A percentile compares a stretch with the other conserved stretches of the same genome.
Evolutionary conservation across 1,284 basidiomycete species (phyloP).

Genomic region (Boletus holoroseus): DNA sequence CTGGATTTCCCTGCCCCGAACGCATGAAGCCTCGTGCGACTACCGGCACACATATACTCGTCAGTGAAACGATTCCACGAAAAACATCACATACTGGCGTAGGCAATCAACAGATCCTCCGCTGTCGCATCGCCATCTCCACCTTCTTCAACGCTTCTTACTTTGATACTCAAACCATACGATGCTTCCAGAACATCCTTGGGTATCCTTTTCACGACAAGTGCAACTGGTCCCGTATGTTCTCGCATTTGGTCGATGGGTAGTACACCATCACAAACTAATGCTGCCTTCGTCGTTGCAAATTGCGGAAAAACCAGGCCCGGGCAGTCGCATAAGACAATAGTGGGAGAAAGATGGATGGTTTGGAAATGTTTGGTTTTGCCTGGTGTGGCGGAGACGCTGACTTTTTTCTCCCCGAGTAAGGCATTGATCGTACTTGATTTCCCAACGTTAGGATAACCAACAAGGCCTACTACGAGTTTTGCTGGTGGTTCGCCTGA

Average conservation of each 20-base stretch:
- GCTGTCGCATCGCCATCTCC: conserved; percentile 77
- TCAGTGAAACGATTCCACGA: conserved; percentile 8
- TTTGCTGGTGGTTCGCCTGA: conserved; percentile 61
- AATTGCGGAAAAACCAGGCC: conserved; percentile 99
- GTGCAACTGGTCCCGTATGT: conserved; percentile 79
- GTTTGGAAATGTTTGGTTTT: conserved; percentile 99
- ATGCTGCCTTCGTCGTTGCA: conserved; percentile 89
- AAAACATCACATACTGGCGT: conserved; percentile 71
- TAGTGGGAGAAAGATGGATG: conserved; percentile 81
- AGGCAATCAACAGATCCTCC: conserved; percentile 80
- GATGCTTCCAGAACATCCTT: conserved; percentile 82
- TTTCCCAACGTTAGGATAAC: conserved; percentile 99
- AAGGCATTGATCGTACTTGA: conserved; percentile 96
- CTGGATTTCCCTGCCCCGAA: conserved; percentile 94
- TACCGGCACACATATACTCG: conserved; percentile 30
- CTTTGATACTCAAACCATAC: conserved; percentile 82
- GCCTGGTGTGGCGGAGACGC: conserved; percentile 94
- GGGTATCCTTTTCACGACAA: conserved; percentile 81
- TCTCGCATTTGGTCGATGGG: conserved; percentile 99
- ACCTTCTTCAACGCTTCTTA: conserved; percentile 72
- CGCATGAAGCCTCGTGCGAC: conserved; percentile 93
- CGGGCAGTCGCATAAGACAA: conserved; percentile 97
- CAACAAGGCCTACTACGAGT: conserved; percentile 89
- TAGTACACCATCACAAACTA: conserved; percentile 95
- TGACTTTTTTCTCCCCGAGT: conserved; percentile 94